Evolutionary conservation across 768 basidiomycete genomes (phyloP).

Genomic region (Strobilomyces echinocephalus): DNA sequence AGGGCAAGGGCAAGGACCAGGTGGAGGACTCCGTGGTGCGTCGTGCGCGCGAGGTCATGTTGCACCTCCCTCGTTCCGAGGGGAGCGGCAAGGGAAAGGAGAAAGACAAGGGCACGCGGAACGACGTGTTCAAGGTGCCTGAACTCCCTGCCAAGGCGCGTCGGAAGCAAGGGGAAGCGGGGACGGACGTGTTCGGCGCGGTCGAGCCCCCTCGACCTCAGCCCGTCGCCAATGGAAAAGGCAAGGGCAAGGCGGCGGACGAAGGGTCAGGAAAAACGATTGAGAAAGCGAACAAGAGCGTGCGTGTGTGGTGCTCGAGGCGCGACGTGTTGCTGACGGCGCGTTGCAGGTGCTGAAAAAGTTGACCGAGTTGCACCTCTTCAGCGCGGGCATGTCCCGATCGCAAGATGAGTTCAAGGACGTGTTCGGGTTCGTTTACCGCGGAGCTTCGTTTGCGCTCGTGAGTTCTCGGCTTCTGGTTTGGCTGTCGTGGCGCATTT

Average conservation of each 20-base stretch:
- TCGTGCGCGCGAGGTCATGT: slow-evolving; percentile 37
- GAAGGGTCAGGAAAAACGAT: slow-evolving; percentile 27
- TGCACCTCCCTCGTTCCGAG: slow-evolving; percentile 31
- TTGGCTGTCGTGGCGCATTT: background rate
- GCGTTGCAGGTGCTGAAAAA: slow-evolving; percentile 37
- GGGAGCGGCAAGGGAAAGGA: slow-evolving; percentile 1
- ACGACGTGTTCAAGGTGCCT: slow-evolving; percentile 43
- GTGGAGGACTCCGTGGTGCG: slow-evolving; percentile 31
- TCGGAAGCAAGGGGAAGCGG: slow-evolving; percentile 15
- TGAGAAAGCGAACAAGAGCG: slow-evolving; percentile 61
- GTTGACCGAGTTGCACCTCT: slow-evolving; percentile 31
- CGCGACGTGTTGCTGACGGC: background rate
- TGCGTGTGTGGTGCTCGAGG: slow-evolving; percentile 27
- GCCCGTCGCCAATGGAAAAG: slow-evolving; percentile 30
- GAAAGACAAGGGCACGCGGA: background rate
- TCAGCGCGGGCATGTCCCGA: slow-evolving; percentile 31
- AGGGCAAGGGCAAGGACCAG: slow-evolving; percentile 11
- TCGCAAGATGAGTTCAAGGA: slow-evolving; percentile 39
- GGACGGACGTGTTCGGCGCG: slow-evolving; percentile 31
- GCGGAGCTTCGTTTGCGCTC: slow-evolving; percentile 38
- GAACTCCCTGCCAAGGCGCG: slow-evolving; percentile 34
- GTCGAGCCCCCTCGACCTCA: slow-evolving; percentile 13
- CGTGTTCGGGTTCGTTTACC: slow-evolving; percentile 36
- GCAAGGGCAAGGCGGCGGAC: slow-evolving; percentile 32
- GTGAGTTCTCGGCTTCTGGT: slow-evolving; percentile 23